These are phyloP conservation scores for Neolentinus lepideus DNA, from an alignment of 1,284 basidiomycete species.

Conservation along the genomic window DNA sequence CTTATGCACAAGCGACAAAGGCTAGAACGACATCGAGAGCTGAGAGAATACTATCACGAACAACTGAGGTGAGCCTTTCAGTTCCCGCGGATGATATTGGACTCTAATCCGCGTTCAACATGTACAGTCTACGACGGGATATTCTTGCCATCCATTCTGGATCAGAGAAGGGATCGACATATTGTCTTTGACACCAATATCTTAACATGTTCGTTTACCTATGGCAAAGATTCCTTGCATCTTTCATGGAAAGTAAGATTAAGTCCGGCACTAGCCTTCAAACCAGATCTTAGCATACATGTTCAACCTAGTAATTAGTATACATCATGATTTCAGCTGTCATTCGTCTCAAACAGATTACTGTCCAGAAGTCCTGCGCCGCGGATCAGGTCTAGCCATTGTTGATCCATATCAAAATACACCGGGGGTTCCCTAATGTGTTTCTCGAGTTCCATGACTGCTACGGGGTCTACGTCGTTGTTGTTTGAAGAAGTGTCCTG, in stretches of 20 bases:
- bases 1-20: conserved; percentile 44
- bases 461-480: no score
- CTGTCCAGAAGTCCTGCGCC: conserved; percentile 38
- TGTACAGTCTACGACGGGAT: conserved; percentile 19
- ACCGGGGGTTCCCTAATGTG: not conserved
- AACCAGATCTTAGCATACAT: no score
- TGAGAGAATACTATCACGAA: conserved; percentile 49
- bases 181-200: not conserved
- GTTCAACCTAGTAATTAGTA: not conserved
- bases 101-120: not conserved
- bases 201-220: not conserved
- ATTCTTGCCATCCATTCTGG: conserved; percentile 30
- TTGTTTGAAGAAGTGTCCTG: no score
- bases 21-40: conserved; percentile 32
- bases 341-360: conserved; percentile 3
- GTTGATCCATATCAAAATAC: conserved; percentile 34
- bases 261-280: no score
- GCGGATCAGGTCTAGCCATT: conserved; percentile 49
- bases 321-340: not conserved
- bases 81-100: conserved; percentile 1
- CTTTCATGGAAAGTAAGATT: no score
- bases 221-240: no score
- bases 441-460: no score
- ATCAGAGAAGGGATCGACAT: not conserved
- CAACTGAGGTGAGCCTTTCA: conserved; percentile 36